phyloP scores from a whole-genome alignment of 768 basidiomycete genomes.

The Phanerodontia chrysosporium region DNA sequence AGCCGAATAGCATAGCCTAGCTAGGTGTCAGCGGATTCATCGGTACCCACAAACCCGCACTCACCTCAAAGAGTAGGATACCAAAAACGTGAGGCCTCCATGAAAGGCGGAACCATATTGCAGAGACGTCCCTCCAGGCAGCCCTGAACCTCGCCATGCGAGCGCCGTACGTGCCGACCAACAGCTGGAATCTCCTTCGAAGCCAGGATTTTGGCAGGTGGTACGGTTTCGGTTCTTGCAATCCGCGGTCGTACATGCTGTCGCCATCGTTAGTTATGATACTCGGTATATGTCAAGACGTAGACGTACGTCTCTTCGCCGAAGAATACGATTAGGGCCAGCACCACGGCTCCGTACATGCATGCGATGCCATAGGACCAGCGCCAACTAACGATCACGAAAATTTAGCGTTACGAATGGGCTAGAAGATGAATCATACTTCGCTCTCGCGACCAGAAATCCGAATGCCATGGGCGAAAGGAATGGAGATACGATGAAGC shows the following conservation, averaged over 20 bases:
- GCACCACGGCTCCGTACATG: slow-evolving; percentile 52
- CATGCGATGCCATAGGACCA: slow-evolving; percentile 68
- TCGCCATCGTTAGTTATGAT: not conserved
- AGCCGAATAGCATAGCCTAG: slow-evolving; percentile 57
- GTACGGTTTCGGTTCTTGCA: slow-evolving; percentile 38
- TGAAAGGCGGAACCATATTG: slow-evolving; percentile 46
- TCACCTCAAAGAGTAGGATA: slow-evolving; percentile 50
- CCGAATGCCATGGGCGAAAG: slow-evolving; percentile 64
- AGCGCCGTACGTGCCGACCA: slow-evolving; percentile 59
- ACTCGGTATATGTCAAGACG: not conserved
- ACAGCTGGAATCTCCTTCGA: slow-evolving; percentile 49
- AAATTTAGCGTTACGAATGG: not conserved
- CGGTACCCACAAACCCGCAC: not conserved
- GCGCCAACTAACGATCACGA: slow-evolving; percentile 38
- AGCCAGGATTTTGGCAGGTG: slow-evolving; percentile 40
- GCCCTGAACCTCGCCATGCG: slow-evolving; percentile 54
- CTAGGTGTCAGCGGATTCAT: not conserved
- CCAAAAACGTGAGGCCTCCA: slow-evolving; percentile 61
- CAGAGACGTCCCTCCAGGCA: slow-evolving; percentile 43
- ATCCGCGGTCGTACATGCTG: slow-evolving; percentile 60
- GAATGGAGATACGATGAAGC: slow-evolving; percentile 63
- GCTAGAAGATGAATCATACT: slow-evolving; percentile 19
- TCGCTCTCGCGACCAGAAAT: slow-evolving; percentile 58
- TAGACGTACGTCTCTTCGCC: slow-evolving; percentile 59
- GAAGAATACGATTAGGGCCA: slow-evolving; percentile 53